Percentiles rank a stretch among this genome's conserved stretches.
Evolutionary conservation across 2,329 filamentous ascomycete species (phyloP).

Genomic region (Claviceps spartinae): DNA sequence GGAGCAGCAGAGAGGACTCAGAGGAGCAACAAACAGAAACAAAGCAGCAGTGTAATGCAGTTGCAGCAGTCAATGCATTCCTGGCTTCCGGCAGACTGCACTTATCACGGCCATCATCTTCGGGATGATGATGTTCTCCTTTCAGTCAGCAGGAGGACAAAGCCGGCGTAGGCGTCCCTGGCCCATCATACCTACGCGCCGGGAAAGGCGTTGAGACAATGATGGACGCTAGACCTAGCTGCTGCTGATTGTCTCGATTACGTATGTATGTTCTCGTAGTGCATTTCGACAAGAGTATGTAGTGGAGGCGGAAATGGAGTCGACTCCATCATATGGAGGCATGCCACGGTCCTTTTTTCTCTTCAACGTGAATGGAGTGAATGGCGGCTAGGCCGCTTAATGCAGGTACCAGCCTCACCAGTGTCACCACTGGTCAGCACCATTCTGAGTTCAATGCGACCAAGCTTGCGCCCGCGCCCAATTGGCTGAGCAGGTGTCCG

Average conservation of each 20-base stretch:
- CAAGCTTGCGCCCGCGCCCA: not conserved
- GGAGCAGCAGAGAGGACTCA: too few relatives aligned
- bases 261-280: not conserved
- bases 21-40: too few relatives aligned
- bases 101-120: not conserved
- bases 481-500: not conserved
- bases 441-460: not conserved
- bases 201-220: not conserved
- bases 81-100: not conserved
- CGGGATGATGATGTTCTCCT: not conserved
- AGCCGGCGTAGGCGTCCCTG: too few relatives aligned
- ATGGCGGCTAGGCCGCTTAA: not conserved
- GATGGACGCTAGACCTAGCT: not conserved
- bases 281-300: not conserved
- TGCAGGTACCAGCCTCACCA: not conserved
- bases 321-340: too few relatives aligned
- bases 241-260: not conserved
- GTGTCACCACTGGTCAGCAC: not conserved
- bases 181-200: not conserved
- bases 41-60: too few relatives aligned
- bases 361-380: too few relatives aligned
- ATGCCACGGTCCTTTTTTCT: not conserved
- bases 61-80: not conserved
- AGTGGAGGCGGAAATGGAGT: not conserved
- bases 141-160: too few relatives aligned